Evolutionary conservation across 2,329 filamentous ascomycete genomes (phyloP).

Genomic region (Rachicladosporium sp.): DNA sequence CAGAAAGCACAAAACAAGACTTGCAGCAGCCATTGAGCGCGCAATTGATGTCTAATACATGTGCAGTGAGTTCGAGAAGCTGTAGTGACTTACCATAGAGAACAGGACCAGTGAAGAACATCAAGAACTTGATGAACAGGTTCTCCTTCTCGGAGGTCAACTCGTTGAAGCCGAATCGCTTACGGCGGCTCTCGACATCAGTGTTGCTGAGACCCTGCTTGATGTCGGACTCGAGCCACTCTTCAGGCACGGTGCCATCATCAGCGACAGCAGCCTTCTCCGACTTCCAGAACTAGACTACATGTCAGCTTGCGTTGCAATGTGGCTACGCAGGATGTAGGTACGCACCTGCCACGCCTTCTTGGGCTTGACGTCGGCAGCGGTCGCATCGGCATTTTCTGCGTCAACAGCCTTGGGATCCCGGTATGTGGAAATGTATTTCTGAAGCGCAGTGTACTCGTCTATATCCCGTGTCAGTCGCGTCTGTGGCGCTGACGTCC

Average conservation of each 20-base stretch:
- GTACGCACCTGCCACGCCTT: conserved; percentile 35
- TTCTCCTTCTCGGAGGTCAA: conserved; percentile 63
- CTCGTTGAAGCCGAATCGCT: conserved; percentile 59
- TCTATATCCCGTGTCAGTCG: conserved; percentile 29
- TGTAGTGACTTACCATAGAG: conserved; percentile 51
- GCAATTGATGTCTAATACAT: neutral
- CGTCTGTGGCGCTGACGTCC: conserved; percentile 2
- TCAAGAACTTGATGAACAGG: conserved; percentile 60
- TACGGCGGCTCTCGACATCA: conserved; percentile 53
- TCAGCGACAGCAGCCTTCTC: conserved; percentile 22
- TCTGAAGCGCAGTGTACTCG: conserved; percentile 54
- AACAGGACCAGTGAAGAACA: conserved; percentile 65
- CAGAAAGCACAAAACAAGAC: conserved; percentile 9
- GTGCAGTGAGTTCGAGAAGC: neutral
- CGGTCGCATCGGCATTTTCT: conserved; percentile 27
- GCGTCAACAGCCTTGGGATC: conserved; percentile 41
- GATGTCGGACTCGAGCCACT: conserved; percentile 59
- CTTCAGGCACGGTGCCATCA: conserved; percentile 42
- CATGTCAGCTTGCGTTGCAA: conserved; percentile 10
- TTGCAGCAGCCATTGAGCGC: conserved; percentile 1
- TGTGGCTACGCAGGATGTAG: neutral
- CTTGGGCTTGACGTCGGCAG: conserved; percentile 33
- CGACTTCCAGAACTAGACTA: conserved; percentile 38
- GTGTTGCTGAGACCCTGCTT: conserved; percentile 45
- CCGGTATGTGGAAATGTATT: conserved; percentile 55